These are phyloP conservation scores for Schizopora paradoxa DNA, from an alignment of 1,284 basidiomycete species.

Conservation along the genomic window DNA sequence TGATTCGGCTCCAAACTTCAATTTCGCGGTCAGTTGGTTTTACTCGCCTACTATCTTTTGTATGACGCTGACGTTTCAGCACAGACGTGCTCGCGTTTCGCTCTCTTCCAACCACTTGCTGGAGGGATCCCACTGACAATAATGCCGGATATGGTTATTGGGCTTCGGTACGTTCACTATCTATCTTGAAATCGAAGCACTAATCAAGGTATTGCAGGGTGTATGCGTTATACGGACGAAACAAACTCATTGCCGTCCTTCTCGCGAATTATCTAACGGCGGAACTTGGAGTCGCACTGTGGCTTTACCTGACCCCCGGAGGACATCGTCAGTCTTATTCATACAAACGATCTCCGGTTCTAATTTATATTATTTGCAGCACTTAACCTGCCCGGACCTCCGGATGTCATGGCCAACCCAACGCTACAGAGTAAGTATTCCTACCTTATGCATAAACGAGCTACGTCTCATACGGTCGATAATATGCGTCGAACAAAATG, in stretches of 20 bases:
- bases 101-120: slow-evolving; percentile 3
- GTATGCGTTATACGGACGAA: slow-evolving; percentile 4
- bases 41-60: not conserved
- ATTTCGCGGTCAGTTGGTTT: not conserved
- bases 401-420: no score
- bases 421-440: slow-evolving; percentile 3
- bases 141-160: slow-evolving; percentile 5
- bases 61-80: not conserved
- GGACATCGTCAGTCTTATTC: slow-evolving; percentile 3
- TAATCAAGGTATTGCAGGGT: slow-evolving; percentile 1
- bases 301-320: slow-evolving; percentile 6
- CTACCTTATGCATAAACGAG: no score
- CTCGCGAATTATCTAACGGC: slow-evolving; percentile 1
- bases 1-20: not conserved
- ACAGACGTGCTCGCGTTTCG: slow-evolving; percentile 1
- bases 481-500: slow-evolving; percentile 9
- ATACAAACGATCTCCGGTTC: not conserved
- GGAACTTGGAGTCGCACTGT: slow-evolving; percentile 1
- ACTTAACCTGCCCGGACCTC: no score
- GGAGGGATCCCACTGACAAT: slow-evolving; percentile 6
- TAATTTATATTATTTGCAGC: no score
- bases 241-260: not conserved
- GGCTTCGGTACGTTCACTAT: slow-evolving; percentile 3
- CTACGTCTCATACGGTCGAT: not conserved
- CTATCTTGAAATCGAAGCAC: not conserved